Conservation (phyloP, 176 grass and related monocot genomes). For the Aegilops sharonensis region DNA sequence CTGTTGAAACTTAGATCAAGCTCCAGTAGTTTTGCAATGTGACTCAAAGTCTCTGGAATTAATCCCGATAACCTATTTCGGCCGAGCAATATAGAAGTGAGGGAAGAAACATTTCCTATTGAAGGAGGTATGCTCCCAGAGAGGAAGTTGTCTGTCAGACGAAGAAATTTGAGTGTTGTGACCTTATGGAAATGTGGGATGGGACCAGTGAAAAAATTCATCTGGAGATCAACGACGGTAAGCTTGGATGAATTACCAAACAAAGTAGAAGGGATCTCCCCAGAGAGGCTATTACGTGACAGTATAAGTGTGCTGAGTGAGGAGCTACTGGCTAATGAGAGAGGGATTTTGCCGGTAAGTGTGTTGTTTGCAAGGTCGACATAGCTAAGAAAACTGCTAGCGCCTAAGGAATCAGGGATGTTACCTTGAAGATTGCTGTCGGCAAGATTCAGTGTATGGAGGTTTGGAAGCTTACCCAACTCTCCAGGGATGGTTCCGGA, state of each 20-base stretch:
- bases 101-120: slow-evolving; percentile 27
- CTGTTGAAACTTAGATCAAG: slow-evolving; percentile 21
- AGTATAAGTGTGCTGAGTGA: not conserved
- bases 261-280: slow-evolving; percentile 11
- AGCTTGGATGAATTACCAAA: slow-evolving; percentile 32
- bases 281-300: slow-evolving; percentile 19
- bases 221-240: not conserved
- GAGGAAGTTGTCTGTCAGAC: not conserved
- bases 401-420: slow-evolving; percentile 23
- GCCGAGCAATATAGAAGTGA: not conserved
- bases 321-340: not conserved
- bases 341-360: slow-evolving; percentile 6
- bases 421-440: slow-evolving; percentile 9
- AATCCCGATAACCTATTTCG: slow-evolving; percentile 16
- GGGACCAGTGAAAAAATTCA: not conserved
- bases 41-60: slow-evolving; percentile 24
- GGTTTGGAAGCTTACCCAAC: not conserved
- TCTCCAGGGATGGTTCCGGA: slow-evolving; percentile 20
- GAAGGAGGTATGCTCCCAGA: slow-evolving; percentile 22
- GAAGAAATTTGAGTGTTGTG: not conserved
- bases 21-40: not conserved
- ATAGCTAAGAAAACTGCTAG: not conserved
- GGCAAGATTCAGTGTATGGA: slow-evolving; percentile 12
- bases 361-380: slow-evolving; percentile 14
- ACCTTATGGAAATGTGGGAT: slow-evolving; percentile 13